A percentile compares a stretch with the other conserved stretches of the same genome.
Evolutionary conservation across 345 rosid genomes (phyloP).

Genomic region (Gossypium longicalyx): DNA sequence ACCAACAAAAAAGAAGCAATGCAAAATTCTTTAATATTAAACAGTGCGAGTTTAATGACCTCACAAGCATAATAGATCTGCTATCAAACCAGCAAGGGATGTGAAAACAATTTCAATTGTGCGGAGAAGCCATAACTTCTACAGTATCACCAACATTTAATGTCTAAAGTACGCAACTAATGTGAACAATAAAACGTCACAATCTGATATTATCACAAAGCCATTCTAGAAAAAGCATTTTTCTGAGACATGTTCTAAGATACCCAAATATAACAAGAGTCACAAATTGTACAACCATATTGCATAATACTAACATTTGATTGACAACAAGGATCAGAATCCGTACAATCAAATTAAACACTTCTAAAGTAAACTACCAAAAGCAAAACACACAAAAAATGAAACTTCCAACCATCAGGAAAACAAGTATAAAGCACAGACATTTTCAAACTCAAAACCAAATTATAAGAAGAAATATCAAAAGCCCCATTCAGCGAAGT

Average conservation of each 20-base stretch:
- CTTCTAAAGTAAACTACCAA: background rate
- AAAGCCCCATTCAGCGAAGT: constrained; percentile 4
- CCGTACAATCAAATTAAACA: constrained; percentile 11
- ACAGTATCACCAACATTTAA: constrained; percentile 15
- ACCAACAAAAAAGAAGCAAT: background rate
- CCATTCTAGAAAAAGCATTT: constrained; percentile 6
- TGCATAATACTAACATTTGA: background rate
- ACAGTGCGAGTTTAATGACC: background rate
- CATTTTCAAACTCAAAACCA: background rate
- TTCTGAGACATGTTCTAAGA: constrained; percentile 12
- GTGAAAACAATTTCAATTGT: constrained; percentile 7
- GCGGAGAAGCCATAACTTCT: background rate
- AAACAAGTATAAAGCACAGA: background rate
- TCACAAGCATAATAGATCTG: background rate
- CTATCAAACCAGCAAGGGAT: constrained; percentile 6
- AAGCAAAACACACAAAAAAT: background rate
- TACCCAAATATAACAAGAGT: constrained; percentile 11
- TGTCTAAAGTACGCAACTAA: background rate
- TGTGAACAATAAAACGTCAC: constrained; percentile 8
- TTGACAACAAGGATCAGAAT: constrained; percentile 10
- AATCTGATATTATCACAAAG: constrained; percentile 11
- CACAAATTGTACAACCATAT: constrained; percentile 14
- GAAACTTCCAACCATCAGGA: constrained; percentile 8
- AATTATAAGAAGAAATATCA: background rate
- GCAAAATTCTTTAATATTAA: background rate